Conservation (phyloP, 108 stramenopile genomes). For the Stephanodiscus minutulus region DNA sequence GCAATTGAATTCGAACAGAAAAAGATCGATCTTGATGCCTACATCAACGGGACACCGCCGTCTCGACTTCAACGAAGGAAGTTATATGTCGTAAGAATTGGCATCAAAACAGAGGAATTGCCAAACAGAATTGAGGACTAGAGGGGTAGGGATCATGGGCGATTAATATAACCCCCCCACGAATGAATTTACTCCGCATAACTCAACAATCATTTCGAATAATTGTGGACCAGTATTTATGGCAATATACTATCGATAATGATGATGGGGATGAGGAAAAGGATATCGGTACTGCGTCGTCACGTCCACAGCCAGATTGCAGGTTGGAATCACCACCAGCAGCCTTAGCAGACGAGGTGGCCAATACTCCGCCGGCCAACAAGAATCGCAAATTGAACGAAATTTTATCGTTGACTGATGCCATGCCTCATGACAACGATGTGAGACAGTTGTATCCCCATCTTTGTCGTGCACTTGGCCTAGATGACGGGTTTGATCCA, state of each 20-base stretch:
- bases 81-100: too few species aligned
- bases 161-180: background rate
- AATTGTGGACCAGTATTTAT: background rate
- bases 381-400: background rate
- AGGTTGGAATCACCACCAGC: too few species aligned
- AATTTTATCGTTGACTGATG: background rate
- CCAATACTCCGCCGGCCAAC: background rate
- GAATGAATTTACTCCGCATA: background rate
- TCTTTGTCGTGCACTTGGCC: background rate
- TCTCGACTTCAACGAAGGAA: background rate
- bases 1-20: background rate
- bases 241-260: background rate
- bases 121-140: background rate
- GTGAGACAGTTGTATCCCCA: background rate
- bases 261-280: background rate
- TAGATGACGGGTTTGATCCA: background rate
- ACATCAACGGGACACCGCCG: background rate
- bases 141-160: background rate
- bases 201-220: background rate
- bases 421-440: background rate
- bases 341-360: too few species aligned
- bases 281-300: background rate
- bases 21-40: background rate
- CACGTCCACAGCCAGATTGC: too few species aligned
- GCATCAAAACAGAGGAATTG: too few species aligned